A percentile compares a stretch with the other conserved stretches of the same genome.
These are phyloP conservation scores for Entrophospora sp. DNA, from an alignment of 192 early-diverging fungal genomes.

Conservation along the genomic window DNA sequence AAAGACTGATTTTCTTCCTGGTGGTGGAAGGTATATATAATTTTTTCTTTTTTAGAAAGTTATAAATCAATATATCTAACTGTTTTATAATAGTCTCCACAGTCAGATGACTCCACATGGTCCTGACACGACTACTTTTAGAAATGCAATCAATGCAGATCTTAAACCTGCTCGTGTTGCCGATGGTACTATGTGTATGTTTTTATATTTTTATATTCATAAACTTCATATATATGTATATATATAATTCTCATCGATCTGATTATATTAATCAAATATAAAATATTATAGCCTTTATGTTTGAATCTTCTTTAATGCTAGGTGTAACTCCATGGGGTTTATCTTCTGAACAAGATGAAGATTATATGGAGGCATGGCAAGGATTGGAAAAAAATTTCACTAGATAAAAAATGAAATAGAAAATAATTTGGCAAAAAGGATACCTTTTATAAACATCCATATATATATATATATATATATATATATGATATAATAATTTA, in stretches of 20 bases:
- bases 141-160: constrained; percentile 58
- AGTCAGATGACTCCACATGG: constrained; percentile 87
- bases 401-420: too few relatives aligned
- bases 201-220: neutral
- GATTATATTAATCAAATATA: neutral
- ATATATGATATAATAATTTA: too few relatives aligned
- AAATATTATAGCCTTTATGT: constrained; percentile 79
- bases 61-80: neutral
- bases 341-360: constrained; percentile 51
- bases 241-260: neutral
- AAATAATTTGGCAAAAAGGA: too few relatives aligned
- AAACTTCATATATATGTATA: neutral
- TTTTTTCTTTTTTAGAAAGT: neutral
- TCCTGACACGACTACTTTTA: constrained; percentile 73
- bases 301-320: constrained; percentile 78
- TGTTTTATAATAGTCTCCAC: constrained; percentile 49
- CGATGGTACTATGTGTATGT: constrained; percentile 45
- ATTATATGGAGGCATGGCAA: constrained; percentile 86
- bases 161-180: constrained; percentile 70
- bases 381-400: constrained; percentile 39
- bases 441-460: too few relatives aligned
- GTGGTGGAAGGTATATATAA: constrained; percentile 57
- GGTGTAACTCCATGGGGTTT: constrained; percentile 76
- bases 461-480: too few relatives aligned
- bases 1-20: constrained; percentile 84